Percentiles rank a stretch among this genome's conserved stretches.
phyloP scores from a whole-genome alignment of 352 stramenopile genomes.

The Thalassiosira hispida region DNA sequence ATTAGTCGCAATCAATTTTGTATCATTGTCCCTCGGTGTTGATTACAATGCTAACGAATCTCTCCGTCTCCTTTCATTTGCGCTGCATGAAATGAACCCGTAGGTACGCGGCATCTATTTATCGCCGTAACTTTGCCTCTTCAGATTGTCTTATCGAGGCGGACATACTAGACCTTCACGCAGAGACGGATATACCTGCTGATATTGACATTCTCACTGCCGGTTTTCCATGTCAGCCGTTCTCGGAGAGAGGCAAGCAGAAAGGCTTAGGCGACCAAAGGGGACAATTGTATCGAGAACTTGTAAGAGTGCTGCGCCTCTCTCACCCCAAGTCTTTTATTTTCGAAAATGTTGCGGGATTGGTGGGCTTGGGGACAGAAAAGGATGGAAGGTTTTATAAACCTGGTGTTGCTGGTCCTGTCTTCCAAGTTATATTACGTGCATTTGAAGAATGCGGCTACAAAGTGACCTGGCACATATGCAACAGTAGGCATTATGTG shows the following conservation, averaged over 20 bases:
- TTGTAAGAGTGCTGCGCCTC: constrained; percentile 16
- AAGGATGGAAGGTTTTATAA: not conserved
- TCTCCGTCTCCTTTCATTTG: too few relatives aligned
- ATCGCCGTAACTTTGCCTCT: constrained; percentile 26
- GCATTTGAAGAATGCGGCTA: constrained; percentile 26
- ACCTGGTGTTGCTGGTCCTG: not conserved
- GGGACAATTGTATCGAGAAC: constrained; percentile 29
- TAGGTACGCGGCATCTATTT: constrained; percentile 8
- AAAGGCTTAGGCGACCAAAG: constrained; percentile 17
- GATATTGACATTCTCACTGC: constrained; percentile 23
- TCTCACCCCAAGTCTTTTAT: constrained; percentile 28
- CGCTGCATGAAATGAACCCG: constrained; percentile 19
- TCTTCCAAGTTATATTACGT: not conserved
- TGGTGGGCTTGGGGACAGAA: not conserved
- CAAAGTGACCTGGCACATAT: constrained; percentile 10
- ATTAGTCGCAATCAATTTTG: too few relatives aligned
- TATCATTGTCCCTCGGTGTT: too few relatives aligned
- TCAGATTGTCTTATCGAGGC: constrained; percentile 21
- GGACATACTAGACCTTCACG: constrained; percentile 20
- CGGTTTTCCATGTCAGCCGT: constrained; percentile 43
- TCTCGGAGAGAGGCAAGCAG: constrained; percentile 13
- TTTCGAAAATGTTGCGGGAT: constrained; percentile 35
- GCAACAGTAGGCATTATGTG: constrained; percentile 7
- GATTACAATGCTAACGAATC: too few relatives aligned
- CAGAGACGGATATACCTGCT: not conserved